These are phyloP conservation scores for Exserohilum turcica DNA, from an alignment of 2,329 filamentous ascomycete species.

Conservation along the genomic window DNA sequence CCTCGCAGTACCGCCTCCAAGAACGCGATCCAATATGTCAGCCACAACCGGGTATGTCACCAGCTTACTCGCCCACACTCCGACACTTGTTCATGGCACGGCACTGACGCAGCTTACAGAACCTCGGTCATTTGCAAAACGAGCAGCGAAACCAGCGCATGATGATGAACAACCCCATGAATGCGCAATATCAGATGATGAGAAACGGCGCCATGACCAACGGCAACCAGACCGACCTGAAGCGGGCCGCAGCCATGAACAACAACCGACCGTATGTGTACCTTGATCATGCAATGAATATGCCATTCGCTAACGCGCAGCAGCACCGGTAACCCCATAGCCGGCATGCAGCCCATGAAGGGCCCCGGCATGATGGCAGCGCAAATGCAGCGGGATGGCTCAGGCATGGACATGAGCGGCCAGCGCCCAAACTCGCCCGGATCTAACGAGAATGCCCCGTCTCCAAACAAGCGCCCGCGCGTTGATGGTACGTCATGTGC, in stretches of 20 bases:
- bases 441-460: slow-evolving; percentile 84
- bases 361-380: slow-evolving; percentile 64
- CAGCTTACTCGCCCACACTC: not conserved
- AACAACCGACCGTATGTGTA: slow-evolving; percentile 73
- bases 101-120: slow-evolving; percentile 49
- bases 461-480: slow-evolving; percentile 86
- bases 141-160: slow-evolving; percentile 69
- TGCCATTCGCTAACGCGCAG: slow-evolving; percentile 16
- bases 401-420: slow-evolving; percentile 82
- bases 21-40: slow-evolving; percentile 70
- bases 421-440: slow-evolving; percentile 78
- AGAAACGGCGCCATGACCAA: slow-evolving; percentile 62
- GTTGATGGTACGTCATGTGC: slow-evolving; percentile 71
- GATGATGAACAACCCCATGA: slow-evolving; percentile 66
- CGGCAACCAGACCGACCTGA: slow-evolving; percentile 65
- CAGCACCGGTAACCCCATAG: slow-evolving; percentile 56
- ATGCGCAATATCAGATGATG: slow-evolving; percentile 63
- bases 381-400: slow-evolving; percentile 86
- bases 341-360: slow-evolving; percentile 66
- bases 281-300: not conserved
- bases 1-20: slow-evolving; percentile 50
- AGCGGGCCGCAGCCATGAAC: slow-evolving; percentile 78
- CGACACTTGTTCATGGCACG: not conserved
- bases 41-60: slow-evolving; percentile 76
- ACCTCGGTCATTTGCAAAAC: slow-evolving; percentile 74